Evolutionary conservation across 192 early-diverging fungal species (phyloP).

Genomic region (Chytriomyces hyalinus): DNA sequence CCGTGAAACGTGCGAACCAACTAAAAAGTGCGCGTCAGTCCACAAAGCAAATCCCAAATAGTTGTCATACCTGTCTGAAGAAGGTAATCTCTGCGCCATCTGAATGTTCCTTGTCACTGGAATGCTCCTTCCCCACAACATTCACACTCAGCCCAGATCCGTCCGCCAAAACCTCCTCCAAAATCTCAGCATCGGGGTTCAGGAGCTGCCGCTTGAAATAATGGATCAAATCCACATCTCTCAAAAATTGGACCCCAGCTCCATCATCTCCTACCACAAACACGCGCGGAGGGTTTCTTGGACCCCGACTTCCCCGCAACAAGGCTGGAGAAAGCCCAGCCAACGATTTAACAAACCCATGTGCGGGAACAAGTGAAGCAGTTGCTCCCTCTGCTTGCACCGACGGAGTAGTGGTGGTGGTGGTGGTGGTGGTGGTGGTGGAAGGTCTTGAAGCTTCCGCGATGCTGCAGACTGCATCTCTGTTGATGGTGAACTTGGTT

Average conservation of each 20-base stretch:
- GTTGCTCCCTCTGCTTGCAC: background rate
- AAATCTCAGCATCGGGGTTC: constrained; percentile 38
- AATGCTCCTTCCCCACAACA: constrained; percentile 20
- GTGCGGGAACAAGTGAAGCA: background rate
- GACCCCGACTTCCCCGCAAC: background rate
- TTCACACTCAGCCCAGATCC: constrained; percentile 25
- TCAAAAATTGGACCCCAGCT: constrained; percentile 39
- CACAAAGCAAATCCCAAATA: no score
- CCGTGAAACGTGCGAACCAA: no score
- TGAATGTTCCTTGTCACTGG: background rate
- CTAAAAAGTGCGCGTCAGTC: no score
- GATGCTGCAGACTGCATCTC: background rate
- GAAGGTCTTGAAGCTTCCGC: background rate
- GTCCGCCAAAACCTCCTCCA: constrained; percentile 37
- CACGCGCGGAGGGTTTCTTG: constrained; percentile 40
- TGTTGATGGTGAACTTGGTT: constrained; percentile 23
- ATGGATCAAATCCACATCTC: constrained; percentile 43
- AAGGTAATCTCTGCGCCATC: no score
- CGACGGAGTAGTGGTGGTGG: background rate
- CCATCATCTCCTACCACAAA: constrained; percentile 46
- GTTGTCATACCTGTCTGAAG: no score
- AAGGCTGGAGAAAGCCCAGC: background rate
- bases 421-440: background rate
- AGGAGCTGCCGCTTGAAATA: constrained; percentile 35
- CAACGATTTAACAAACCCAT: background rate